These are phyloP conservation scores for Fomitopsis pinicola DNA, from an alignment of 1,284 basidiomycete genomes.

Conservation along the genomic window DNA sequence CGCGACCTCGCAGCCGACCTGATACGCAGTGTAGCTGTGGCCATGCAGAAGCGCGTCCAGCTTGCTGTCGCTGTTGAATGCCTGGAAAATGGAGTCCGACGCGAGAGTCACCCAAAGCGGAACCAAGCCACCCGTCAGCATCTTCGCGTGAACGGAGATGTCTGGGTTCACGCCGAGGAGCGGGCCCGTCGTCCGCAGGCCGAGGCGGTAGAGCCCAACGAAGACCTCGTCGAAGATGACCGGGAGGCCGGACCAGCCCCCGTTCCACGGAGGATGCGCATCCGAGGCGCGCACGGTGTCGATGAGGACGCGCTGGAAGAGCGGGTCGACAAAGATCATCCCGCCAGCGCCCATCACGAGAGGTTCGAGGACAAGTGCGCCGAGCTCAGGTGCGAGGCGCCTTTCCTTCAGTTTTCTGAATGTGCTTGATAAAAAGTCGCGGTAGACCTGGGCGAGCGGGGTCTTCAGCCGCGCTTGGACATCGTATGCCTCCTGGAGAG, in stretches of 20 bases:
- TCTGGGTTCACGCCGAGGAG: conserved; percentile 78
- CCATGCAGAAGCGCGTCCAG: conserved; percentile 89
- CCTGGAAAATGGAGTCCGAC: conserved; percentile 72
- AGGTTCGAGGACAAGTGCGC: conserved; percentile 87
- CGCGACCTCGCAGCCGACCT: conserved; percentile 90
- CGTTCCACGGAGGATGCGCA: conserved; percentile 14
- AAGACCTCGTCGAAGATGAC: conserved; percentile 98
- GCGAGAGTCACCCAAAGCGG: conserved; percentile 88
- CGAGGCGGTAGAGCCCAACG: conserved; percentile 85
- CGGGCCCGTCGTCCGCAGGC: conserved; percentile 60
- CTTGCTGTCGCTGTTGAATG: conserved; percentile 78
- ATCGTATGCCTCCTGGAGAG: conserved; percentile 71
- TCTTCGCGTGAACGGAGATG: conserved; percentile 90
- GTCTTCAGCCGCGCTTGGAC: conserved; percentile 59
- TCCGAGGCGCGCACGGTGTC: conserved; percentile 64
- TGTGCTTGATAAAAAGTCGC: conserved; percentile 50
- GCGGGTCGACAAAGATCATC: conserved; percentile 96
- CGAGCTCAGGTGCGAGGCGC: conserved; percentile 36
- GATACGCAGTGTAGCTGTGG: conserved; percentile 92
- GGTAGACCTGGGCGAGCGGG: conserved; percentile 65
- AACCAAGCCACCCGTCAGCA: conserved; percentile 89
- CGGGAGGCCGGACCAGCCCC: conserved; percentile 72
- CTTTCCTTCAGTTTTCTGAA: conserved; percentile 46
- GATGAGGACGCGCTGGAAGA: conserved; percentile 88
- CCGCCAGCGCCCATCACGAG: conserved; percentile 94